Evolutionary conservation across 1,284 basidiomycete genomes (phyloP).

Genomic region (Sanghuangporus weigelae): DNA sequence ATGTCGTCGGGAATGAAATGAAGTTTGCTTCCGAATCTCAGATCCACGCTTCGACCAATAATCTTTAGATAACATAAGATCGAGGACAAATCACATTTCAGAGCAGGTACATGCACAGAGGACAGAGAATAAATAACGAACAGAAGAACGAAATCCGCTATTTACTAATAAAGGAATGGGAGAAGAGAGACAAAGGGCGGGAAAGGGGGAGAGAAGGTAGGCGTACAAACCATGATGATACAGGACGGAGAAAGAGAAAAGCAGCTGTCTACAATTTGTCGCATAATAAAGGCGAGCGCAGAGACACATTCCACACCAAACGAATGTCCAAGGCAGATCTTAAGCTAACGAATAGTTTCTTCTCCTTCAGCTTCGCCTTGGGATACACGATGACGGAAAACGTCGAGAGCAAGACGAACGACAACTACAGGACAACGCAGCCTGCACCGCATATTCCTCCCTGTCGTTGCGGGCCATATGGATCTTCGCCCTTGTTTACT

Average conservation of each 20-base stretch:
- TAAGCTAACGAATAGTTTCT: not conserved
- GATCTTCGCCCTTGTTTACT: slow-evolving; percentile 78
- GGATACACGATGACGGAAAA: not conserved
- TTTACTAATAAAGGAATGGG: not conserved
- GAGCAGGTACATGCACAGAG: not conserved
- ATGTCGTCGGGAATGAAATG: not conserved
- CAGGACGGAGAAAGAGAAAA: not conserved
- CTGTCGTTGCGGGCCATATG: slow-evolving; percentile 49
- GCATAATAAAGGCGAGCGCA: not conserved
- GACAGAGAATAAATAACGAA: not conserved
- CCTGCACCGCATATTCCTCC: slow-evolving; percentile 11
- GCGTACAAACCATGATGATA: slow-evolving; percentile 1
- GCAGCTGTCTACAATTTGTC: not conserved
- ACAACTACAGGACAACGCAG: slow-evolving; percentile 14
- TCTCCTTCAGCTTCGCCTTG: not conserved
- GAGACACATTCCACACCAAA: not conserved
- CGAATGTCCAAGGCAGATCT: not conserved
- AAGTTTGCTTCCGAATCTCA: not conserved
- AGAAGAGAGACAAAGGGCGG: not conserved
- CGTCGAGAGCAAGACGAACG: not conserved
- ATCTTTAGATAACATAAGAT: not conserved
- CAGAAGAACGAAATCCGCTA: not conserved
- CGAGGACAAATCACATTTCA: not conserved
- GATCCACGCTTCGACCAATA: not conserved
- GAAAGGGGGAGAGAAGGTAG: not conserved